phyloP scores from a whole-genome alignment of 352 stramenopile genomes.

The Phytopythium montanum region DNA sequence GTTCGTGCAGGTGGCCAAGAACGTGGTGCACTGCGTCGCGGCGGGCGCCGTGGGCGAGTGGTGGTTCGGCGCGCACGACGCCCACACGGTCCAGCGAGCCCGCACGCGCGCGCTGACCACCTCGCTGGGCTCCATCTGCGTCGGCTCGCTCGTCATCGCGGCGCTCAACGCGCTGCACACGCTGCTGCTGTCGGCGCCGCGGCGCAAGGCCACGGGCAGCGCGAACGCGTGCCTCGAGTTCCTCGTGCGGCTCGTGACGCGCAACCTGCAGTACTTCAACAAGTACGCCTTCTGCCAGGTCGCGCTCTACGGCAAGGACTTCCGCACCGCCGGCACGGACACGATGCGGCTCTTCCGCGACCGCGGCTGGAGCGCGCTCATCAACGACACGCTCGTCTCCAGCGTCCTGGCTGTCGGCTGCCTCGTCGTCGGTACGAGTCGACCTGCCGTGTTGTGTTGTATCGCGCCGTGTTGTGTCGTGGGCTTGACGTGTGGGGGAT shows the following conservation, averaged over 20 bases:
- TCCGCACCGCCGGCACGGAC: slow-evolving; percentile 64
- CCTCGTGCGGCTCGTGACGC: slow-evolving; percentile 61
- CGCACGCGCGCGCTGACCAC: slow-evolving; percentile 63
- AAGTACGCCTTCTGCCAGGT: slow-evolving; percentile 88
- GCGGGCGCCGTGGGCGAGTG: slow-evolving; percentile 79
- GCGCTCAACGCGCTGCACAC: slow-evolving; percentile 61
- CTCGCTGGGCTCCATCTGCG: slow-evolving; percentile 80
- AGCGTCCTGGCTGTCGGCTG: slow-evolving; percentile 72
- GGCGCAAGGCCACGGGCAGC: slow-evolving; percentile 56
- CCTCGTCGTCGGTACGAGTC: slow-evolving; percentile 58
- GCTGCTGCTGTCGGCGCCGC: slow-evolving; percentile 59
- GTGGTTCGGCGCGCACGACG: slow-evolving; percentile 78
- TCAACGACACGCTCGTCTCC: slow-evolving; percentile 80
- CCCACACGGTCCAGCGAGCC: slow-evolving; percentile 66
- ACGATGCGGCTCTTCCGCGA: slow-evolving; percentile 81
- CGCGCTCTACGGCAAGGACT: slow-evolving; percentile 84
- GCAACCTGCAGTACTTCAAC: slow-evolving; percentile 84
- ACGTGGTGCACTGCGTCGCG: slow-evolving; percentile 83
- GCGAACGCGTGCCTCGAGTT: slow-evolving; percentile 83
- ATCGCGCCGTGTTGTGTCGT: not conserved
- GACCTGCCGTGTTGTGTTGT: not conserved
- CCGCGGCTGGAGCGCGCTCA: slow-evolving; percentile 69
- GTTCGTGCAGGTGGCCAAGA: slow-evolving; percentile 83
- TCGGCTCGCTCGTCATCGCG: slow-evolving; percentile 79
- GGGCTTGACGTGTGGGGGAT: not conserved